Evolutionary conservation across 2,329 filamentous ascomycete genomes (phyloP).

Genomic region (Phialophora macrospora): DNA sequence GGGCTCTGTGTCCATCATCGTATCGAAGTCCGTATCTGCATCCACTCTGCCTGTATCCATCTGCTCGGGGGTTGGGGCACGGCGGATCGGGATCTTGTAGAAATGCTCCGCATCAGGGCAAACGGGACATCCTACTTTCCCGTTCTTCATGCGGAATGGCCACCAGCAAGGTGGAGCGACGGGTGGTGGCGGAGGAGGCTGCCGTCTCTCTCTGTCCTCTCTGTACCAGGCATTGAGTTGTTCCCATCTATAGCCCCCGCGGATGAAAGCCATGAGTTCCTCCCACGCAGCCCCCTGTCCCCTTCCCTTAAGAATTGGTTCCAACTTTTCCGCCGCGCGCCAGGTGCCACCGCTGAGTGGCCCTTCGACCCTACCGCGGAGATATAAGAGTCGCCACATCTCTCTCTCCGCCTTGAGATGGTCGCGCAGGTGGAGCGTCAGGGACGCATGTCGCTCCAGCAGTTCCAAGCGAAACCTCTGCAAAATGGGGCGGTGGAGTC

Average conservation of each 20-base stretch:
- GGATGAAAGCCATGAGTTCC: slow-evolving; percentile 1
- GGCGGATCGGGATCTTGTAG: not conserved
- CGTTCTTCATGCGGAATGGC: not conserved
- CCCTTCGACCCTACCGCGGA: not conserved
- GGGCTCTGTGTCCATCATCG: not conserved
- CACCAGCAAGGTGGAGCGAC: not conserved
- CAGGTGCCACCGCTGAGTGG: not conserved
- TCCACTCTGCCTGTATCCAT: not conserved
- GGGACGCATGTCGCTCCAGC: slow-evolving; percentile 1
- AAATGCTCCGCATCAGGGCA: not conserved
- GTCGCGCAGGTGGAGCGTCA: slow-evolving; percentile 7
- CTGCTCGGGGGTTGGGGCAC: too few relatives aligned
- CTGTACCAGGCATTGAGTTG: not conserved
- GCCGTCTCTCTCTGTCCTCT: not conserved
- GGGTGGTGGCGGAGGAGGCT: not conserved
- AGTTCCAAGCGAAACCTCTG: slow-evolving; percentile 10
- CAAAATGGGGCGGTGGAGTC: slow-evolving; percentile 6
- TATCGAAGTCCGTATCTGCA: not conserved
- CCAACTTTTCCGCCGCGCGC: slow-evolving; percentile 1
- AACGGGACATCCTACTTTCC: not conserved
- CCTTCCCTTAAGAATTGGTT: not conserved
- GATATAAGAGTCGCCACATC: slow-evolving; percentile 2
- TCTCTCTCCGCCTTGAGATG: slow-evolving; percentile 12
- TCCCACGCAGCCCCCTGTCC: not conserved
- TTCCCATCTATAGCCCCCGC: not conserved